Evolutionary conservation across 2,329 filamentous ascomycete genomes (phyloP).

Genomic region (Cryphonectria parasitica): DNA sequence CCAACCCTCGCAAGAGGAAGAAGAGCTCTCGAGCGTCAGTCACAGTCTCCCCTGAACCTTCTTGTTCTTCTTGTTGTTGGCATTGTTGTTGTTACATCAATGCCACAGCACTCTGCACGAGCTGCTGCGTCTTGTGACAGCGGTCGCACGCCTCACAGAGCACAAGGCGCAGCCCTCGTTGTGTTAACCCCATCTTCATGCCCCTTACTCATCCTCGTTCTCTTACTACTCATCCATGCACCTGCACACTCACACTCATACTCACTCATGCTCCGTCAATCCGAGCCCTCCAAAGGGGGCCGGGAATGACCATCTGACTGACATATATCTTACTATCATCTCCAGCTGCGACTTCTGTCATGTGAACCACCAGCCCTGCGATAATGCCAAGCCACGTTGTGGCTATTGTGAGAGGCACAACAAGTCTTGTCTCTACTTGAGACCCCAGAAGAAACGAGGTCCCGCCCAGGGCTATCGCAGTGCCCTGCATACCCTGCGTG

Average conservation of each 20-base stretch:
- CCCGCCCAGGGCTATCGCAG: conserved; percentile 45
- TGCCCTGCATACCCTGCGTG: conserved; percentile 44
- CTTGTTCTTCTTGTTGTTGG: background rate
- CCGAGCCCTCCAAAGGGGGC: background rate
- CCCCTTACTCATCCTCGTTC: background rate
- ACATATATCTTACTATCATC: conserved; percentile 30
- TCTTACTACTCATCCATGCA: background rate
- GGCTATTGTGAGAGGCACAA: conserved; percentile 48
- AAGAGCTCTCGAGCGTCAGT: conserved; percentile 31
- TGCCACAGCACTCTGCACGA: background rate
- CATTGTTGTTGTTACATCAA: background rate
- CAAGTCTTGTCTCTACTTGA: conserved; percentile 43
- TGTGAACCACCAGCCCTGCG: conserved; percentile 52
- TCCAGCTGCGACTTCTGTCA: conserved; percentile 53
- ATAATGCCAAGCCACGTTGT: conserved; percentile 51
- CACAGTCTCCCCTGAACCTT: background rate
- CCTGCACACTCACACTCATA: background rate
- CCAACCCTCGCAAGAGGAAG: conserved; percentile 30
- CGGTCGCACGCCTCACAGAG: background rate
- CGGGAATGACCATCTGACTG: background rate
- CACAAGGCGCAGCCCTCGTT: background rate
- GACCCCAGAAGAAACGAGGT: conserved; percentile 45
- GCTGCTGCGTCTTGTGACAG: background rate
- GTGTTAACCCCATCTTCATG: background rate
- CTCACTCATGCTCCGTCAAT: background rate